These are phyloP conservation scores for Porogramme epimiltina DNA, from an alignment of 1,284 basidiomycete genomes.

Conservation along the genomic window DNA sequence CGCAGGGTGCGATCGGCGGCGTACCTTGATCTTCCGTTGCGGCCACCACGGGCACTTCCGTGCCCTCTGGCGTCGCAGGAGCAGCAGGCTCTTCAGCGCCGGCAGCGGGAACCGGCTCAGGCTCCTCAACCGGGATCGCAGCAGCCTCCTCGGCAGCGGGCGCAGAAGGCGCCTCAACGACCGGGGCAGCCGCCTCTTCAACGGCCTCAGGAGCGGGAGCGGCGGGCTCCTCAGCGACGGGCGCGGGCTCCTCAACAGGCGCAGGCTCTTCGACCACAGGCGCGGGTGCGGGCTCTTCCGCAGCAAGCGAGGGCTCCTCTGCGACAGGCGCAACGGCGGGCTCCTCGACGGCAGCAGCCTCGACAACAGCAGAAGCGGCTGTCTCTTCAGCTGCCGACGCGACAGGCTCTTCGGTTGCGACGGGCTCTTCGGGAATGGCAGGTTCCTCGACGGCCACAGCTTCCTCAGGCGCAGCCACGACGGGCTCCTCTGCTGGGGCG, in stretches of 20 bases:
- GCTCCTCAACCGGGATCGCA: neutral
- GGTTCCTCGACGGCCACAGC: too few relatives aligned
- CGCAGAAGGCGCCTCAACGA: constrained; percentile 1
- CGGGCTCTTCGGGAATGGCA: neutral
- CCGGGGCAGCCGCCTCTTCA: neutral
- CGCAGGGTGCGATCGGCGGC: neutral
- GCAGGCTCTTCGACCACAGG: constrained; percentile 2
- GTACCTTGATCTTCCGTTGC: neutral
- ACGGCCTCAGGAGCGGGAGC: neutral
- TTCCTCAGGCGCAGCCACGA: constrained; percentile 6
- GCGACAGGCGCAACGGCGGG: constrained; percentile 1
- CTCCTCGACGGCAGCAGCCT: constrained; percentile 1
- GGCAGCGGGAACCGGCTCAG: neutral
- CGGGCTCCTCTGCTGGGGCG: constrained; percentile 2
- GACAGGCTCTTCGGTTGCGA: neutral
- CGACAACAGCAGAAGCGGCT: neutral
- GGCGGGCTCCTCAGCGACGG: neutral
- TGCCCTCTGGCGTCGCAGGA: neutral
- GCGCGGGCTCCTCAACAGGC: neutral
- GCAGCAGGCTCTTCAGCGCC: constrained; percentile 1
- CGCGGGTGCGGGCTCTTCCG: neutral
- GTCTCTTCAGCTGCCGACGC: neutral
- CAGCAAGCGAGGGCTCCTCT: neutral
- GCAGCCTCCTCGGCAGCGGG: neutral
- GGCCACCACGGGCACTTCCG: neutral